These are phyloP conservation scores for Nosema granulosis DNA, from an alignment of 371 early-diverging fungal genomes.

Conservation along the genomic window DNA sequence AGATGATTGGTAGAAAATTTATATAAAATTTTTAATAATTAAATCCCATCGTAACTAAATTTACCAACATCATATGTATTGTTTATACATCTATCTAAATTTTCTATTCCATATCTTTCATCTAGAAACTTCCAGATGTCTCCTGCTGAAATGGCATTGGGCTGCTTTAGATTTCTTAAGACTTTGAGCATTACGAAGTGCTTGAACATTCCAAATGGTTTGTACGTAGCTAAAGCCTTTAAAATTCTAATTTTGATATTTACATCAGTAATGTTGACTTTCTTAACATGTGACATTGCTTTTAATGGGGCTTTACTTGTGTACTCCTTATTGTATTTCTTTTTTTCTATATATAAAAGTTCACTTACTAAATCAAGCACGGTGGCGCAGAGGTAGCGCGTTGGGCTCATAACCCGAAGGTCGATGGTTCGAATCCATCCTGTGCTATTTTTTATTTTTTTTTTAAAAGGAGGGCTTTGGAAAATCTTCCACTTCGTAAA, in stretches of 20 bases:
- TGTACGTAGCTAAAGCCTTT: slow-evolving; percentile 60
- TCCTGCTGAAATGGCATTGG: slow-evolving; percentile 61
- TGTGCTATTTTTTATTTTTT: slow-evolving; percentile 60
- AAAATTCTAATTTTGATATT: slow-evolving; percentile 64
- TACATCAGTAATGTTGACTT: slow-evolving; percentile 55
- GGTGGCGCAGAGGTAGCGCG: slow-evolving; percentile 69
- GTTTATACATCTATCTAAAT: slow-evolving; percentile 16
- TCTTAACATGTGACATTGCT: slow-evolving; percentile 21
- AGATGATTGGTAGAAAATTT: too few species aligned
- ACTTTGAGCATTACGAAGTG: slow-evolving; percentile 62
- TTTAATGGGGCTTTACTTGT: neutral
- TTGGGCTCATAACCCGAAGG: slow-evolving; percentile 70
- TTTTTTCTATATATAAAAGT: neutral
- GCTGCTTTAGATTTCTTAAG: slow-evolving; percentile 63
- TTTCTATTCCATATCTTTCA: slow-evolving; percentile 28
- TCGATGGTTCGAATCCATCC: slow-evolving; percentile 68
- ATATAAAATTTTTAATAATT: neutral
- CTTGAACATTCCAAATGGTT: slow-evolving; percentile 57
- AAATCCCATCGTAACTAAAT: neutral
- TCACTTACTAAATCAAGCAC: slow-evolving; percentile 46
- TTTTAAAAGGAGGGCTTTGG: too few species aligned
- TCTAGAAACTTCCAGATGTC: slow-evolving; percentile 64
- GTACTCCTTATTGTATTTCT: neutral
- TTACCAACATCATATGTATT: neutral
- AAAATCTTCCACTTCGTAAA: too few species aligned